Evolutionary conservation across 2,329 filamentous ascomycete species (phyloP), one percentile per base, ranked within the genome.

Genomic region (Penicillium digitatum): DNA sequence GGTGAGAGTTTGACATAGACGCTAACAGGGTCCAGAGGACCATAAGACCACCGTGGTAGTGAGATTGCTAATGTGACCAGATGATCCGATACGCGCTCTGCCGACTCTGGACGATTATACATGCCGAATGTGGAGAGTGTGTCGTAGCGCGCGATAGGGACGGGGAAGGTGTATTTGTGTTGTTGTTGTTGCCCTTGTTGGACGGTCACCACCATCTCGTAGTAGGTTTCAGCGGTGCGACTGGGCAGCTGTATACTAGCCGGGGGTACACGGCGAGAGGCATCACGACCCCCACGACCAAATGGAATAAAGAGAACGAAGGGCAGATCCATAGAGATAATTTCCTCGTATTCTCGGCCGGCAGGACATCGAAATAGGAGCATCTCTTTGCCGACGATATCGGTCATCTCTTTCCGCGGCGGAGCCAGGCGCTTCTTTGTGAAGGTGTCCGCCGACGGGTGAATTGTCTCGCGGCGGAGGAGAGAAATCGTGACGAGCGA

Each of bases 241-340:
- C 89, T 94, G 24, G 91, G 87, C 53, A 99, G 81, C 72, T 95
- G 90, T 66, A 99, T 76, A 62, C 90, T 96, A 32, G 94, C 92
- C 3, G 94, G 93, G 2, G 94, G 94, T 67, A 97, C 92, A 64
- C 92, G 84, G 63, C 91, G 81, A 63, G 92, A 94, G 26, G 88
- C 87, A 75, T 97, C 94, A 72, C 95, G 89, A 53, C 92, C 91
- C 46, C 90, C 90, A 64, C 91, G 85, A 37, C 93, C 93, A 69
- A 92, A 97, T 2, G 94, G 94, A 70, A 99, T 96, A 74, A 97
- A 97, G 55, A 99, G 84, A 39, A 97, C 89, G 71, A 99, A 99
- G 0, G 94, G 94, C 18, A 99, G 79, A 73, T 99, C 94, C 94
- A 99, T 97, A 64, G 88, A 87, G 60, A 96, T 86, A 56, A 99